Base-by-base conservation (phyloP, 768 basidiomycete species). In the Pisolithus microcarpus region DNA sequence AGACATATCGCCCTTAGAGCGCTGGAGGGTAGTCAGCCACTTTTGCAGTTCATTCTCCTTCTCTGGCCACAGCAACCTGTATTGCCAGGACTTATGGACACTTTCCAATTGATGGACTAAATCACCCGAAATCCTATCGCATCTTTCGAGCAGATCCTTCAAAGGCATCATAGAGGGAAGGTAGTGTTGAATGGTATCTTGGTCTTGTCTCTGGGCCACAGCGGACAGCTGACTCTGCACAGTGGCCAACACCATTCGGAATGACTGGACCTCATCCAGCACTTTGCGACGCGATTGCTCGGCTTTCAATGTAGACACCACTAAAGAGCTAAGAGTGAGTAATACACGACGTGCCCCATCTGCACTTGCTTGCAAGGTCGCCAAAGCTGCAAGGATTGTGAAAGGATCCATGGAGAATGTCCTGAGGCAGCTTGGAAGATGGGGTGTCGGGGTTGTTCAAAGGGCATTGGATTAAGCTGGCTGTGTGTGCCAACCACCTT, bases 311-410 rank as follows among this genome's bases (percentile, higher is more conserved):
- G 26, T 13, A 24, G 42, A 34, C 31, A 34, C 10, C 31, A 11
- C 31, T 10, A 34, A 34, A 34, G 31, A 34, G 31, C 31, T 11
- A 2, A 40, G n/a, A 10, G 37, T 34, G 18, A n/a, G 18, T 7
- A 24, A 46, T 10, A 51, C 28, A 43, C 49, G 51, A 37, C 57
- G 31, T 34, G 31, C 31, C 31, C 31, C 31, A 34, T 34, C 31
- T 4, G 31, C 31, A 34, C 10, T 34, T 10, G 31, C 31, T 13
- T 34, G 31, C 10, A 34, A 34, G 10, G 31, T 34, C 11, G 31
- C 31, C 31, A 34, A 34, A 34, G 31, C 31, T 11, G 31, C 9
- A 34, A 34, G 31, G 31, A 34, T 34, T 10, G 31, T 34, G 4
- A 34, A 13, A 11, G 31, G 31, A 13, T 34, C 31, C 31, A 34